A percentile compares a stretch with the other conserved stretches of the same genome.
Evolutionary conservation across 1,284 basidiomycete genomes (phyloP).

Genomic region (Rhodotorula sp.): DNA sequence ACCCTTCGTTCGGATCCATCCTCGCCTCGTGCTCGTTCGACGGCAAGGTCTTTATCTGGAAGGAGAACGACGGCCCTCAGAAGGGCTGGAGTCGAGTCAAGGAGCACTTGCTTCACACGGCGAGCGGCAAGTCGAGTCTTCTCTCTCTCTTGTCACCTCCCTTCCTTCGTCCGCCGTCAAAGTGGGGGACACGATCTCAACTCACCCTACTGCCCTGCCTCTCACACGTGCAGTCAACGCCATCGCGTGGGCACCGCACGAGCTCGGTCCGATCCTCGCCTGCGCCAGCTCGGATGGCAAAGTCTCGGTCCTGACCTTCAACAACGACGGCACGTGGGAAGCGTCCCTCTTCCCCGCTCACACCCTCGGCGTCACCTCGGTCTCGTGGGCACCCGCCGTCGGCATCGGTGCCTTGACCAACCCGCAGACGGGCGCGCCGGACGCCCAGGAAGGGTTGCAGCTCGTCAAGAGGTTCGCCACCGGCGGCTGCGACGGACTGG

Average conservation of each 20-base stretch:
- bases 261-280: conserved; percentile 91
- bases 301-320: conserved; percentile 93
- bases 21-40: conserved; percentile 97
- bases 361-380: conserved; percentile 92
- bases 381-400: conserved; percentile 95
- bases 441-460: conserved; percentile 30
- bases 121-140: conserved; percentile 65
- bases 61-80: conserved; percentile 61
- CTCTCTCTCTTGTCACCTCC: not conserved
- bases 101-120: conserved; percentile 90
- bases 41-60: conserved; percentile 98
- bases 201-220: too few species aligned
- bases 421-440: conserved; percentile 4
- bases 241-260: conserved; percentile 96
- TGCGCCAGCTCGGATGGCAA: conserved; percentile 99
- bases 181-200: too few species aligned
- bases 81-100: conserved; percentile 84
- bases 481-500: conserved; percentile 92
- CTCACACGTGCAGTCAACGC: conserved; percentile 71
- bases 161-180: too few species aligned
- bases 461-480: conserved; percentile 79
- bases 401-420: conserved; percentile 28
- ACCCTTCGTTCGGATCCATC: conserved; percentile 93
- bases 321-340: conserved; percentile 96
- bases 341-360: conserved; percentile 94